Percentiles rank a stretch among this genome's conserved stretches.
These are phyloP conservation scores for Sugiyamaella mastotermitis DNA, from an alignment of 805 yeast species.

Conservation along the genomic window DNA sequence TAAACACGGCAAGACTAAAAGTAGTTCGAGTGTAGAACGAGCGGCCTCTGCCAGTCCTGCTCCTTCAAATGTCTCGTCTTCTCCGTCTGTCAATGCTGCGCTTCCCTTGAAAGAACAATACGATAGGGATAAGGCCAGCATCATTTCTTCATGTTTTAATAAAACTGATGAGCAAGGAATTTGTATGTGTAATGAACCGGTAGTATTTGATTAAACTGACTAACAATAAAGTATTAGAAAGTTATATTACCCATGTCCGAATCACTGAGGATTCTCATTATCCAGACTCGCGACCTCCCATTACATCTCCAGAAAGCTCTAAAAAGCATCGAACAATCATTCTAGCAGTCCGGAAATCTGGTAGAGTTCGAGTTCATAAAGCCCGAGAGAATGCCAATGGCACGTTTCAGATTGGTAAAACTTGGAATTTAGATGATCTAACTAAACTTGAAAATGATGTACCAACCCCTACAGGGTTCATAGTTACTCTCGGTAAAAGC, in stretches of 20 bases:
- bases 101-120: constrained; percentile 52
- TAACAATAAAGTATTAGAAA: constrained; percentile 34
- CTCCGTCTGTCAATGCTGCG: no score
- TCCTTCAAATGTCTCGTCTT: no score
- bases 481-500: constrained; percentile 61
- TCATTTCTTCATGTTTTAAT: constrained; percentile 46
- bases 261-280: constrained; percentile 68
- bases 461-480: constrained; percentile 29
- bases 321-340: constrained; percentile 44
- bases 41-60: no score
- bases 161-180: constrained; percentile 32
- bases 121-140: constrained; percentile 46
- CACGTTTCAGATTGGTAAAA: constrained; percentile 80
- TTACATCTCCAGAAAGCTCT: constrained; percentile 38
- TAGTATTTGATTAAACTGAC: neutral
- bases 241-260: constrained; percentile 70
- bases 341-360: constrained; percentile 56
- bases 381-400: constrained; percentile 76
- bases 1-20: no score
- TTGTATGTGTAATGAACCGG: constrained; percentile 26
- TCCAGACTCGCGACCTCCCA: constrained; percentile 66
- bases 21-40: no score
- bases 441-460: constrained; percentile 47
- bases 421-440: constrained; percentile 81
- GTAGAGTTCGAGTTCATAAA: constrained; percentile 70